These are phyloP conservation scores for Diddensiella caesifluorescens DNA, from an alignment of 805 yeast species.

Conservation along the genomic window DNA sequence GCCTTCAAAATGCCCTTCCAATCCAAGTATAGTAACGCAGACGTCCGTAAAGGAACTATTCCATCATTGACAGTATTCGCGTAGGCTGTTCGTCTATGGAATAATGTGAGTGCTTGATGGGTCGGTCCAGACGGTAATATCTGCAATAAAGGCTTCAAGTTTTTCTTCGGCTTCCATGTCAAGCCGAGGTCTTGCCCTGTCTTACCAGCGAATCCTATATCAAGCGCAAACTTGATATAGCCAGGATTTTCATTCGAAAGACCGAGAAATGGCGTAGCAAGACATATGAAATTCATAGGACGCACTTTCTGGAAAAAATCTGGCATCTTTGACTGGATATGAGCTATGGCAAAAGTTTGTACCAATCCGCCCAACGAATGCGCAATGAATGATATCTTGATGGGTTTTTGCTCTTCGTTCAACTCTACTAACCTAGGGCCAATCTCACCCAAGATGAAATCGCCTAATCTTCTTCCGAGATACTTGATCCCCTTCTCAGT, in stretches of 20 bases:
- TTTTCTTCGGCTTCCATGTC: slow-evolving; percentile 34
- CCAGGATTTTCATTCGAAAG: slow-evolving; percentile 82
- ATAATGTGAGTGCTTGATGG: slow-evolving; percentile 53
- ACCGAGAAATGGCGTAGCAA: slow-evolving; percentile 89
- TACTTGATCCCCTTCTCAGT: slow-evolving; percentile 86
- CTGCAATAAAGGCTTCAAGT: slow-evolving; percentile 55
- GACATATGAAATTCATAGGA: slow-evolving; percentile 73
- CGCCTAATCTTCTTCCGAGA: slow-evolving; percentile 76
- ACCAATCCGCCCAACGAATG: slow-evolving; percentile 93
- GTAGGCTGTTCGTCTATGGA: slow-evolving; percentile 70
- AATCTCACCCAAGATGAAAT: slow-evolving; percentile 56
- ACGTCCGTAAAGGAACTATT: slow-evolving; percentile 88
- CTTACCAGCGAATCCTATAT: slow-evolving; percentile 84
- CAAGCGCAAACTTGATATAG: slow-evolving; percentile 76
- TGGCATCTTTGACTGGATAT: slow-evolving; percentile 58
- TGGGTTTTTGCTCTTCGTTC: slow-evolving; percentile 26
- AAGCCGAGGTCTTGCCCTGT: slow-evolving; percentile 90
- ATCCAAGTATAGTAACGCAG: slow-evolving; percentile 79
- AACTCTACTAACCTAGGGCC: slow-evolving; percentile 17
- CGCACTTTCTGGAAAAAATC: slow-evolving; percentile 57
- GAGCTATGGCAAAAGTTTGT: slow-evolving; percentile 86
- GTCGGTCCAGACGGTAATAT: slow-evolving; percentile 74
- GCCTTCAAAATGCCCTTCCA: slow-evolving; percentile 68
- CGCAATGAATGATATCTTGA: slow-evolving; percentile 77
- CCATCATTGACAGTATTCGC: slow-evolving; percentile 93